Conservation (phyloP, 495 filamentous ascomycete species). For the Penicillium crystallinum region DNA sequence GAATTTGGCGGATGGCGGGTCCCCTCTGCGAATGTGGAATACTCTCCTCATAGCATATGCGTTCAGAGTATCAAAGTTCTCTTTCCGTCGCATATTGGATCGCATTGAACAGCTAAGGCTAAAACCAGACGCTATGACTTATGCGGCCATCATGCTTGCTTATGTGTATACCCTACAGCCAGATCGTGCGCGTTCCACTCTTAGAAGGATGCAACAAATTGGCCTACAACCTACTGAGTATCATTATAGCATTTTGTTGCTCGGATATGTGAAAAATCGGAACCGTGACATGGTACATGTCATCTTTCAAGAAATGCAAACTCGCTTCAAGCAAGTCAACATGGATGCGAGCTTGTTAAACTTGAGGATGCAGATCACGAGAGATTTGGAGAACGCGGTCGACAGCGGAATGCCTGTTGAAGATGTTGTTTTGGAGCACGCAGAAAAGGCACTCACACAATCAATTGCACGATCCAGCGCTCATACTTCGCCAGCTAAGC, state of each 20-base stretch:
- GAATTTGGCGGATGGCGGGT: slow-evolving; percentile 35
- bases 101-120: slow-evolving; percentile 57
- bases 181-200: slow-evolving; percentile 59
- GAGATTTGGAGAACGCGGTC: slow-evolving; percentile 23
- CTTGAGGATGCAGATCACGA: slow-evolving; percentile 38
- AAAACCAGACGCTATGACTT: slow-evolving; percentile 63
- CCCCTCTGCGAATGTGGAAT: slow-evolving; percentile 70
- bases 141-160: slow-evolving; percentile 67
- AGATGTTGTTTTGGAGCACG: slow-evolving; percentile 22
- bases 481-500: slow-evolving; percentile 22
- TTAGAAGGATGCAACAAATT: slow-evolving; percentile 54
- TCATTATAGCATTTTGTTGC: slow-evolving; percentile 74
- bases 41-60: slow-evolving; percentile 64
- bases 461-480: slow-evolving; percentile 26
- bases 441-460: slow-evolving; percentile 34
- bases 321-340: slow-evolving; percentile 38
- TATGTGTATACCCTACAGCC: slow-evolving; percentile 56
- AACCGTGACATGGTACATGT: slow-evolving; percentile 49
- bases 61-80: slow-evolving; percentile 54
- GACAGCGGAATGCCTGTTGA: slow-evolving; percentile 2
- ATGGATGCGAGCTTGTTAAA: slow-evolving; percentile 42
- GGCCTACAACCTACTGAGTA: slow-evolving; percentile 55
- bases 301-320: slow-evolving; percentile 48
- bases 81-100: slow-evolving; percentile 54
- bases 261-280: slow-evolving; percentile 51